Evolutionary conservation across 179 eudicot genomes (phyloP).

Genomic region (Sideroxylon spinosum): DNA sequence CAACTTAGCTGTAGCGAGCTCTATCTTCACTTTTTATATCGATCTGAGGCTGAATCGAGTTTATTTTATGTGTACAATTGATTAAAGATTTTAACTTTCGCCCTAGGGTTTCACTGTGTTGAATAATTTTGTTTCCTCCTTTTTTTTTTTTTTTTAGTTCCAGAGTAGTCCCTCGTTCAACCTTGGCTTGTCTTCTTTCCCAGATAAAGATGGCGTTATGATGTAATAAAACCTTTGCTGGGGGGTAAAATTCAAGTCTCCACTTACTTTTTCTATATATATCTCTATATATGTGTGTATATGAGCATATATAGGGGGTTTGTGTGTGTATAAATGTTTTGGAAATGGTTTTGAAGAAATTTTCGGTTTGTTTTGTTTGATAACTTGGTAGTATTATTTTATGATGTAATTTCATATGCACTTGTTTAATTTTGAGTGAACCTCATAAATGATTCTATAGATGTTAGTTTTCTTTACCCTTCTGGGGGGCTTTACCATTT

Average conservation of each 20-base stretch:
- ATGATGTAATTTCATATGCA: not conserved
- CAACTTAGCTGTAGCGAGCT: not conserved
- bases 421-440: not conserved
- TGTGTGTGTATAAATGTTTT: not conserved
- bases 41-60: constrained; percentile 4
- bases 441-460: not conserved
- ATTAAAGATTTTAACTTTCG: constrained; percentile 2
- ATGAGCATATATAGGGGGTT: not conserved
- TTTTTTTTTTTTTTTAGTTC: not conserved
- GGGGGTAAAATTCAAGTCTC: constrained; percentile 1
- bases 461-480: not conserved
- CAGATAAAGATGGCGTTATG: not conserved
- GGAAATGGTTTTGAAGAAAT: not conserved
- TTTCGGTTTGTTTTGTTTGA: not conserved
- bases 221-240: not conserved
- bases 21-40: not conserved
- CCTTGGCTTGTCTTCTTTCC: not conserved
- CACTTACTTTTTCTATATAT: not conserved
- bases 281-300: not conserved
- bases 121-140: constrained; percentile 8
- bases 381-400: constrained; percentile 6
- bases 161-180: not conserved
- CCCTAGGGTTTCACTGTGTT: constrained; percentile 16
- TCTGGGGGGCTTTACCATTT: no score
- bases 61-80: constrained; percentile 11